These are phyloP conservation scores for Aureobasidium pullulans DNA, from an alignment of 2,329 filamentous ascomycete genomes.

Conservation along the genomic window DNA sequence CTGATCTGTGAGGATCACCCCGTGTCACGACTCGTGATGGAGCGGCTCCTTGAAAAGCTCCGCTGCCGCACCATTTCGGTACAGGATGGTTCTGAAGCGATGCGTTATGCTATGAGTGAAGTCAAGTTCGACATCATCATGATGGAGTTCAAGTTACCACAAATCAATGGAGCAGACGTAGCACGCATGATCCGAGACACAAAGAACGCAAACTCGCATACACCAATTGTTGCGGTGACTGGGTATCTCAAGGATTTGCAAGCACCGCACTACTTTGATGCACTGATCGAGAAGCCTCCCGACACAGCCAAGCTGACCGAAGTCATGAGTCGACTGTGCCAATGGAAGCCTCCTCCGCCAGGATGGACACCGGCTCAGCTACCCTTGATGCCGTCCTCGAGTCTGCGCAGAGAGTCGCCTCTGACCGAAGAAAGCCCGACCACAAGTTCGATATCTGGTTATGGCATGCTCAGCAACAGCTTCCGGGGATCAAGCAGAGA, in stretches of 20 bases:
- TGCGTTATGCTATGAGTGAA: slow-evolving; percentile 89
- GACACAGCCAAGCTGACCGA: slow-evolving; percentile 87
- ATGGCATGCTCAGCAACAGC: slow-evolving; percentile 60
- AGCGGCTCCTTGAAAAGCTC: slow-evolving; percentile 89
- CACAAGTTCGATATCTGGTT: slow-evolving; percentile 64
- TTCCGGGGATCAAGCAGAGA: slow-evolving; percentile 74
- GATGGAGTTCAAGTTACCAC: slow-evolving; percentile 91
- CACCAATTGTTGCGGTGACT: slow-evolving; percentile 92
- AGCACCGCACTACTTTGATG: slow-evolving; percentile 91
- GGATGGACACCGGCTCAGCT: slow-evolving; percentile 42
- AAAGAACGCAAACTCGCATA: slow-evolving; percentile 88
- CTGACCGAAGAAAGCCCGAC: slow-evolving; percentile 74
- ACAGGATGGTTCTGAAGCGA: slow-evolving; percentile 80
- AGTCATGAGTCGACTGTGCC: slow-evolving; percentile 77
- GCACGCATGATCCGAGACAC: slow-evolving; percentile 97
- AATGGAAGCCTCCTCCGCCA: slow-evolving; percentile 78
- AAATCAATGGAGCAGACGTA: slow-evolving; percentile 91
- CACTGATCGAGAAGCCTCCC: slow-evolving; percentile 91
- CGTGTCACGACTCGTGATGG: slow-evolving; percentile 97
- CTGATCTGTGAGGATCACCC: slow-evolving; percentile 97
- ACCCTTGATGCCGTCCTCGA: slow-evolving; percentile 48
- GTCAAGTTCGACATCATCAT: slow-evolving; percentile 99
- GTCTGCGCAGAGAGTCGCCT: slow-evolving; percentile 56
- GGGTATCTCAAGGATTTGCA: slow-evolving; percentile 97
- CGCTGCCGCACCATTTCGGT: slow-evolving; percentile 91